phyloP scores from a whole-genome alignment of 139 green algal genomes.

The Closterium sp. region DNA sequence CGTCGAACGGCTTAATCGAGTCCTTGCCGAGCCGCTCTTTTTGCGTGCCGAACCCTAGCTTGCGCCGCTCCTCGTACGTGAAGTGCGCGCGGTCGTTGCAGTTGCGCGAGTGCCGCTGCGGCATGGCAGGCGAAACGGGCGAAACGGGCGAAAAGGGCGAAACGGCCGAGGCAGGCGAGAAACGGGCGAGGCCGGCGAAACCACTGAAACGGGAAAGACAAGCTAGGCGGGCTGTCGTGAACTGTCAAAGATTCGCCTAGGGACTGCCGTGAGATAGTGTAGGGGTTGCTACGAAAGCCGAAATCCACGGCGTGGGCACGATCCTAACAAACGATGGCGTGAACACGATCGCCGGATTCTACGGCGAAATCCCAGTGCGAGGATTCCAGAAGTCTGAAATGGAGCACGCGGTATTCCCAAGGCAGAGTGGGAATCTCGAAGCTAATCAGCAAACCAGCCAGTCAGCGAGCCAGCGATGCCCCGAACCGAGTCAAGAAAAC shows the following conservation, averaged over 20 bases:
- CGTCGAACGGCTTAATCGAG: constrained; percentile 52
- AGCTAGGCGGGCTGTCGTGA: background rate
- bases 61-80: constrained; percentile 51
- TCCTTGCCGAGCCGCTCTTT: constrained; percentile 54
- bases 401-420: background rate
- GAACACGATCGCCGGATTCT: background rate
- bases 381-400: background rate
- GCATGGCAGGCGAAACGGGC: constrained; percentile 13
- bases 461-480: too few species aligned
- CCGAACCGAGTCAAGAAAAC: too few species aligned
- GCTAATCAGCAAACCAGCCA: too few species aligned
- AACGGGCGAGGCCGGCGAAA: background rate
- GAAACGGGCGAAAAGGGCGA: too few species aligned
- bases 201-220: too few species aligned
- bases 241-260: background rate
- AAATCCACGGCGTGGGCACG: too few species aligned
- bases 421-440: too few species aligned
- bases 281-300: too few species aligned
- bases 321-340: too few species aligned
- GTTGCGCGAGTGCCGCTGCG: constrained; percentile 50
- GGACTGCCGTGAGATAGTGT: background rate
- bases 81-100: constrained; percentile 50
- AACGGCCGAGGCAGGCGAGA: too few species aligned
- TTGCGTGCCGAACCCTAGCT: constrained; percentile 48
- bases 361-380: background rate